Base-by-base conservation (phyloP, 2,329 filamentous ascomycete genomes). In the Colletotrichum sp. region DNA sequence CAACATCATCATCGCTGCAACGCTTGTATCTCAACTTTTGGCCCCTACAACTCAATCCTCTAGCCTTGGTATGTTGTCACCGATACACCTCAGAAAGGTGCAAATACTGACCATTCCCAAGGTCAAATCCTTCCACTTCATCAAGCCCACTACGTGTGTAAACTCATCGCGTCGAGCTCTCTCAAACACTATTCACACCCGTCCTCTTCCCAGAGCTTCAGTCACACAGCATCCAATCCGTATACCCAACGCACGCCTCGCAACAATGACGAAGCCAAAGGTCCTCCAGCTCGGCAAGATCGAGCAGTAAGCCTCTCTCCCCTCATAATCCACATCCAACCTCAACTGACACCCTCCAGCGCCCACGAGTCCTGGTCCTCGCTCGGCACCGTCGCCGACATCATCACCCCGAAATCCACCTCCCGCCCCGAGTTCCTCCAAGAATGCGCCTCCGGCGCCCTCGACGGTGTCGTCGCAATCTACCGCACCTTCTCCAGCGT, bases 401-500 rank as follows among this genome's bases (percentile, higher is more conserved):
- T 96, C 58, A 79, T 96, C 55, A 84, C 85, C 16, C 91, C 94
- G 9, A 86, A 86, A 75, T 87, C 94, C 12, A 91, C 86, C 24
- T 91, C 88, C 82, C 91, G 94, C 70, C 82, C 84, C 24, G 92
- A 92, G 21, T 96, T 97, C 83, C 85, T 96, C 68, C 82, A 90
- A 63, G 94, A 96, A 85, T 93, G 91, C 82, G 85, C 86, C 64
- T 88, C 89, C 24, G 94, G 94, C 24, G 87, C 87, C 36, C 87
- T 95, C n/a, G 91, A 95, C 77, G 92, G 90, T 76, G 90, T 92
- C 36, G 81, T 89, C 24, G 92, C 90, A 48, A 89, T 90, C 32
- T 97, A 94, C 84, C 91, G 95, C 69, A 96, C 94, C 16, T 95
- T 96, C 79, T 84, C 83, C 59, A 94, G 92, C 36, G 86, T 90